Conservation (phyloP, 2,329 filamentous ascomycete species). For the Colletotrichum karsti region DNA sequence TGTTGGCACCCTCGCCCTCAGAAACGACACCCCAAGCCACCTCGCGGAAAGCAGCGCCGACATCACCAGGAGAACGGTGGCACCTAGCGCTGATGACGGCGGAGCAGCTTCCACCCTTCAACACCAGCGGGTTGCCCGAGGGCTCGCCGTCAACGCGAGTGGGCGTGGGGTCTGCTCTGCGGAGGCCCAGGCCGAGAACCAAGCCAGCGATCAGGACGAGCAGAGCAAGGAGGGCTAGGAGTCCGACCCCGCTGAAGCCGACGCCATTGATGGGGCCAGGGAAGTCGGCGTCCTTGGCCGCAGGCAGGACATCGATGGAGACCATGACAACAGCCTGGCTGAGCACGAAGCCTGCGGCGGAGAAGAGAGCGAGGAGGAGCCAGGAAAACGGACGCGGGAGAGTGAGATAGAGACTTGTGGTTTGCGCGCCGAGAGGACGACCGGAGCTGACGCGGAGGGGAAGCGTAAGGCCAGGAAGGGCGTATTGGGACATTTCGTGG, state of each 20-base stretch:
- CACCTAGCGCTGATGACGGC: constrained; percentile 61
- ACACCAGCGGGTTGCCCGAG: constrained; percentile 56
- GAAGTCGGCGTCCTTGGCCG: constrained; percentile 2
- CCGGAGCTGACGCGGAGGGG: constrained; percentile 57
- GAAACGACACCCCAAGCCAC: constrained; percentile 57
- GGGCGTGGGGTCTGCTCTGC: constrained; percentile 45
- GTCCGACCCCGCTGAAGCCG: constrained; percentile 51
- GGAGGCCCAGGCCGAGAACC: constrained; percentile 48
- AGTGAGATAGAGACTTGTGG: constrained; percentile 57
- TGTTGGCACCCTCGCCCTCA: constrained; percentile 45
- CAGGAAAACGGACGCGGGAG: constrained; percentile 56
- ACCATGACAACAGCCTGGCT: constrained; percentile 46
- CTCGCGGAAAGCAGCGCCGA: constrained; percentile 44
- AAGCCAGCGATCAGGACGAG: constrained; percentile 44
- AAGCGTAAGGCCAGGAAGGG: constrained; percentile 37
- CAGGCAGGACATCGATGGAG: constrained; percentile 35
- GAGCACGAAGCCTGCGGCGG: constrained; percentile 54
- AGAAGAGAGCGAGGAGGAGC: constrained; percentile 53
- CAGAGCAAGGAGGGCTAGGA: constrained; percentile 50
- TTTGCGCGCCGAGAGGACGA: constrained; percentile 52
- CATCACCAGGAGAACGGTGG: constrained; percentile 45
- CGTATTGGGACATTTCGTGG: constrained; percentile 57
- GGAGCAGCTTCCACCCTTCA: constrained; percentile 58
- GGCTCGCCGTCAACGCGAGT: constrained; percentile 43
- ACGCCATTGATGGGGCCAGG: constrained; percentile 39